Evolutionary conservation across 2,329 filamentous ascomycete species (phyloP).

Genomic region (Colletotrichum camelliae): DNA sequence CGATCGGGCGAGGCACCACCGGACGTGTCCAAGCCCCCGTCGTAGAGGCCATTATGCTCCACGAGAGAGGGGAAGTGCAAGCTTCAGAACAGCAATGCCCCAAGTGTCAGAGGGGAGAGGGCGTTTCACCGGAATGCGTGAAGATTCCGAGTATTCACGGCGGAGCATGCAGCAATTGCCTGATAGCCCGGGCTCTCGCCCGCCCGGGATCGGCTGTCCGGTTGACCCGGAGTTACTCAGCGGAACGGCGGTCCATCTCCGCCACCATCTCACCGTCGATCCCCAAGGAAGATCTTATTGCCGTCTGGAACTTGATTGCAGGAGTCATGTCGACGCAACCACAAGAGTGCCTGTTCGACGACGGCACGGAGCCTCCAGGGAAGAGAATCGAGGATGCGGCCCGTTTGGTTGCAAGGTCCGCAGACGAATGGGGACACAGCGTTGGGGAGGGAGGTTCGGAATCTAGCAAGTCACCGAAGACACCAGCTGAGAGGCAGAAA

Average conservation of each 20-base stretch:
- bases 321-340: constrained; percentile 98
- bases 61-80: constrained; percentile 27
- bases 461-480: neutral
- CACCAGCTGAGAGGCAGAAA: neutral
- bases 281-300: constrained; percentile 28
- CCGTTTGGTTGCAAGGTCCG: constrained; percentile 28
- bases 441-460: neutral
- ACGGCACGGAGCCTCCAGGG: constrained; percentile 25
- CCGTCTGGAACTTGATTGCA: constrained; percentile 31
- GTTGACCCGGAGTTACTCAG: constrained; percentile 13
- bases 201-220: neutral
- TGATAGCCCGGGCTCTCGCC: constrained; percentile 23
- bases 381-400: constrained; percentile 30
- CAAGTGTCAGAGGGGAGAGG: constrained; percentile 27
- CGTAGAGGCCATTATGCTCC: constrained; percentile 28
- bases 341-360: constrained; percentile 88
- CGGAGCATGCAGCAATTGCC: constrained; percentile 29
- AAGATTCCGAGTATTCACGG: constrained; percentile 21
- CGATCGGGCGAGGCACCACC: neutral
- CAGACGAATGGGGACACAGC: constrained; percentile 27
- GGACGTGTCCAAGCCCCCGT: constrained; percentile 6
- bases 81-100: constrained; percentile 23
- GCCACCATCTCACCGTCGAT: constrained; percentile 21
- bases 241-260: constrained; percentile 16
- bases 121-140: constrained; percentile 29